Base-by-base conservation (phyloP, 1,284 basidiomycete species). In the Trichosporon sp. region DNA sequence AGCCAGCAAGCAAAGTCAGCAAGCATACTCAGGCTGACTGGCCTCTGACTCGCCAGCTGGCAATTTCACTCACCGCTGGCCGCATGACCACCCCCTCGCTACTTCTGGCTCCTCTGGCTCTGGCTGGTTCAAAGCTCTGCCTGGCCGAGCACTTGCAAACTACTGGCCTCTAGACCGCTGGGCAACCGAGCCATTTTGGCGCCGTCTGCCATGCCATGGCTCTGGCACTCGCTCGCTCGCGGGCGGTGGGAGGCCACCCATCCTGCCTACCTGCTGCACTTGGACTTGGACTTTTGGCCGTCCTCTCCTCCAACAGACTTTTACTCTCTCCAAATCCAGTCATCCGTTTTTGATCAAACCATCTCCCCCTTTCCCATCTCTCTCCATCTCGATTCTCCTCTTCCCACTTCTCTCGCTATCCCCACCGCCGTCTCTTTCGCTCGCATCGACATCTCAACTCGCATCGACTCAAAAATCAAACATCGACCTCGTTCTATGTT, bases 231-330 rank as follows among this genome's bases (percentile, higher is more conserved):
- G 23, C 40, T 44, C 23, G 40, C 16, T 44, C 19, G 10, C 19
- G 23, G 40, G 40, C 16, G 40, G 36, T 44, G 40, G 10, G 40
- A 44, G 40, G 40, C 16, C 40, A 23, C 40, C 40, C 19, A 44
- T n/a, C n/a, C n/a, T n/a, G n/a, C n/a, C n/a, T n/a, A n/a, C n/a
- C n/a, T n/a, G n/a, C n/a, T n/a, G n/a, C n/a, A n/a, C n/a, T n/a
- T n/a, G n/a, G n/a, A 31, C 49, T 54, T 54, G 49, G 49, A 54
- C 49, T 54, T 52, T 54, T 58, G 33, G 56, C 33, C 56, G 21
- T 58, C 21, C 49, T 23, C 31, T 54, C 56, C 5, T 11, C 11
- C n/a, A 23, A 8, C 33, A 36, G 56, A 29, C 33, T 34, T 52
- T 60, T 49, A 52, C 31, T 36, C 33, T 60, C 29, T 33, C 33